These are phyloP conservation scores for Penicillium robsamsonii DNA, from an alignment of 495 filamentous ascomycete genomes.

Conservation along the genomic window DNA sequence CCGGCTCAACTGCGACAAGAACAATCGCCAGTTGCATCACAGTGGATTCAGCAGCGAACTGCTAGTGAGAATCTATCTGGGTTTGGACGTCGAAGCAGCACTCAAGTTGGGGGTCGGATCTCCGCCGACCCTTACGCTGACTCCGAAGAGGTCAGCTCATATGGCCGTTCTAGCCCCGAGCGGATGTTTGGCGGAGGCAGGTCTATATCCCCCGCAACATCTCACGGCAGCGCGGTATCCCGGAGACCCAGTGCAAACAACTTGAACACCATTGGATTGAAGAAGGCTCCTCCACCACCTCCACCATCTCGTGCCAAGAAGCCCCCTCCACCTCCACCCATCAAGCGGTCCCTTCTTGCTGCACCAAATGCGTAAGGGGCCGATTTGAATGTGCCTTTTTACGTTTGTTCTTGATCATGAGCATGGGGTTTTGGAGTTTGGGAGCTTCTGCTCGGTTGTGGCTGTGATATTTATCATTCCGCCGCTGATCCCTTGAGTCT, in stretches of 20 bases:
- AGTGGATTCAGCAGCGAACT: slow-evolving; percentile 50
- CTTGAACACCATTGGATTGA: slow-evolving; percentile 44
- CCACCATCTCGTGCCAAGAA: slow-evolving; percentile 80
- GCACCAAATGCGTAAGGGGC: slow-evolving; percentile 26
- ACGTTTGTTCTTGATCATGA: slow-evolving; percentile 8
- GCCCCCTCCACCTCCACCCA: slow-evolving; percentile 60
- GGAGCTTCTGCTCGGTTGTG: background rate
- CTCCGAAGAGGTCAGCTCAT: slow-evolving; percentile 57
- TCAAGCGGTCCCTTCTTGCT: slow-evolving; percentile 45
- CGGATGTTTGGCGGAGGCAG: slow-evolving; percentile 48
- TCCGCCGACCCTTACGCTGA: slow-evolving; percentile 63
- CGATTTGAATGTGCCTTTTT: background rate
- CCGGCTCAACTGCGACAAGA: slow-evolving; percentile 54
- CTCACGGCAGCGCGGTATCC: slow-evolving; percentile 57
- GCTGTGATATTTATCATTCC: slow-evolving; percentile 6
- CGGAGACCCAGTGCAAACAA: slow-evolving; percentile 54
- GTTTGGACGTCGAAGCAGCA: slow-evolving; percentile 39
- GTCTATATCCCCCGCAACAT: slow-evolving; percentile 62
- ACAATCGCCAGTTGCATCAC: slow-evolving; percentile 41
- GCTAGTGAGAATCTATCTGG: slow-evolving; percentile 53
- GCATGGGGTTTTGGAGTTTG: slow-evolving; percentile 19
- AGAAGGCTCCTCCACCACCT: slow-evolving; percentile 77
- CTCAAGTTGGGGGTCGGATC: slow-evolving; percentile 39
- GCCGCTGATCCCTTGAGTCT: background rate
- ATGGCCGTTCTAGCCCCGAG: slow-evolving; percentile 58